phyloP scores from a whole-genome alignment of 2,329 filamentous ascomycete species.

The Nemania sp. region DNA sequence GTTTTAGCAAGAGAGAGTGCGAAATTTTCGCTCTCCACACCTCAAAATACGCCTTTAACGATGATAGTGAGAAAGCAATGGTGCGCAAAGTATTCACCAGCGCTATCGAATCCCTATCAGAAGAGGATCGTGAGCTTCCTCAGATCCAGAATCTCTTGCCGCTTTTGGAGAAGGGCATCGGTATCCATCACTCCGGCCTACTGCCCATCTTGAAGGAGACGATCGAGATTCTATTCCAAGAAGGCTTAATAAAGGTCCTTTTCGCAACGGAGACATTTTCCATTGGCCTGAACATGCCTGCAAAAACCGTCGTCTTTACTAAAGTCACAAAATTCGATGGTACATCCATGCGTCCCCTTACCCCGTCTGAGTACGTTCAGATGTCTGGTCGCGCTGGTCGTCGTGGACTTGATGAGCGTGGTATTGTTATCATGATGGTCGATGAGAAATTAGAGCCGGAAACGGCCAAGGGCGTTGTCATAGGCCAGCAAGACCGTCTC shows the following conservation, averaged over 20 bases:
- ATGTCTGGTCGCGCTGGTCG: conserved; percentile 98
- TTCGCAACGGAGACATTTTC: conserved; percentile 99
- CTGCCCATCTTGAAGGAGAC: conserved; percentile 97
- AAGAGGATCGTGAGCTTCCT: conserved; percentile 87
- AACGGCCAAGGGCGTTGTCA: conserved; percentile 93
- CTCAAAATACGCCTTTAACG: conserved; percentile 91
- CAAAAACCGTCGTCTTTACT: conserved; percentile 99
- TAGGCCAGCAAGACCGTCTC: conserved; percentile 94
- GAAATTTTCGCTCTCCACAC: conserved; percentile 91
- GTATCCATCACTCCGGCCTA: conserved; percentile 95
- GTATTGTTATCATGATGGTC: conserved; percentile 99
- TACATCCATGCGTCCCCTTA: conserved; percentile 81
- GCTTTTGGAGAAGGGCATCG: conserved; percentile 89
- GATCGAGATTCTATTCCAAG: conserved; percentile 98
- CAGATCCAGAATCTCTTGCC: conserved; percentile 94
- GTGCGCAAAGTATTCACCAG: conserved; percentile 94
- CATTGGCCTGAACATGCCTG: conserved; percentile 98
- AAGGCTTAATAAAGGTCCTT: conserved; percentile 95
- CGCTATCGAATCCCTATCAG: conserved; percentile 90
- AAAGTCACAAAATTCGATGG: conserved; percentile 97
- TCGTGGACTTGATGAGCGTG: conserved; percentile 95
- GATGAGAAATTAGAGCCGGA: conserved; percentile 95
- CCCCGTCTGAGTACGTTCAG: conserved; percentile 95
- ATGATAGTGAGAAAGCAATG: conserved; percentile 94
- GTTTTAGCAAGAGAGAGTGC: conserved; percentile 98